Percentiles rank a stretch among this genome's conserved stretches.
These are phyloP conservation scores for Punica granatum DNA, from an alignment of 345 rosid species.

Conservation along the genomic window DNA sequence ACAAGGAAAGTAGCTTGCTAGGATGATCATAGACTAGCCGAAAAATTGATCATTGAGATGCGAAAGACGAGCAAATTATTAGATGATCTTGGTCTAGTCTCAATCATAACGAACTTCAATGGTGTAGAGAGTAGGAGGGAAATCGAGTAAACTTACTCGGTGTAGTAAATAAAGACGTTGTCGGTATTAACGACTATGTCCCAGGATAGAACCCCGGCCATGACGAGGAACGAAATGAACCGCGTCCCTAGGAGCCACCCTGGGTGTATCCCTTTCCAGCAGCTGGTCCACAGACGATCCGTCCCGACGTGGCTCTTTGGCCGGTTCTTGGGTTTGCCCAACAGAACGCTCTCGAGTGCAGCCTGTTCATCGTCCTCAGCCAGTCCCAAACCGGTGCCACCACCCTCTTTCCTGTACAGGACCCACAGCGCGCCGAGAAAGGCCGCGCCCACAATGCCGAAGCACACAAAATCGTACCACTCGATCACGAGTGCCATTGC, in stretches of 20 bases:
- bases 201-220: constrained; percentile 57
- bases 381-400: constrained; percentile 4
- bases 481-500: constrained; percentile 45
- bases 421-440: constrained; percentile 48
- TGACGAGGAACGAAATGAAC: constrained; percentile 38
- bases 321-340: constrained; percentile 15
- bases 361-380: neutral
- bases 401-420: constrained; percentile 43
- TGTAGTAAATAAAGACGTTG: constrained; percentile 61
- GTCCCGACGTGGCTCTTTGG: constrained; percentile 36
- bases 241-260: constrained; percentile 76
- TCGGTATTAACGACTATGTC: constrained; percentile 49
- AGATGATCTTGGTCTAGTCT: neutral
- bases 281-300: constrained; percentile 61
- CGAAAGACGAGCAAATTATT: too few relatives aligned
- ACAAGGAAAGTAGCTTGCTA: too few relatives aligned
- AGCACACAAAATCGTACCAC: constrained; percentile 79
- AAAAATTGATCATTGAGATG: too few relatives aligned
- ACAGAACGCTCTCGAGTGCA: constrained; percentile 42
- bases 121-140: neutral
- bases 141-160: constrained; percentile 45
- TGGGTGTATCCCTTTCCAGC: constrained; percentile 80
- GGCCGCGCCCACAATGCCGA: constrained; percentile 58
- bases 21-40: too few relatives aligned
- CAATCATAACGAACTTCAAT: constrained; percentile 10